Evolutionary conservation across 148 eudicot genomes (phyloP).

Genomic region (Cornus suecica): DNA sequence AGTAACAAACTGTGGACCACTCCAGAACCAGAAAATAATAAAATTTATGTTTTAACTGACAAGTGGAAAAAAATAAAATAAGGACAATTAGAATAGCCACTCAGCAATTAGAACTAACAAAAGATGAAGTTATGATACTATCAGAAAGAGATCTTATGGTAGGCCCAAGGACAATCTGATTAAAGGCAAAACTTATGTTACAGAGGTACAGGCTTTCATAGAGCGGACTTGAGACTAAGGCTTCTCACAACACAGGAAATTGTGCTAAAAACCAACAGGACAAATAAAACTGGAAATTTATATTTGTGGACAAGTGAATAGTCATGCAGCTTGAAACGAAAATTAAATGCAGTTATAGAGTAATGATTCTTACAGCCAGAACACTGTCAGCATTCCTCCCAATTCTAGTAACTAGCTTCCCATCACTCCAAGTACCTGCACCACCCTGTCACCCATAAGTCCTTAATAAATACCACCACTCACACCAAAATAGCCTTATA

Average conservation of each 20-base stretch:
- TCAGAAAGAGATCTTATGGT: constrained; percentile 1
- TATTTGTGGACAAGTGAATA: neutral
- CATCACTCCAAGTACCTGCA: constrained; percentile 99
- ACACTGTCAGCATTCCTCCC: constrained; percentile 90
- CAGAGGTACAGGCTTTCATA: no score
- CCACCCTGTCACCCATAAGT: constrained; percentile 99
- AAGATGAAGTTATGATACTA: neutral
- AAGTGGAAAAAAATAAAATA: neutral
- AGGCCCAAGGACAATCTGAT: neutral
- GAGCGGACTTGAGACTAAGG: no score
- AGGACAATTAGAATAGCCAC: neutral
- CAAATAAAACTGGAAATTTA: neutral
- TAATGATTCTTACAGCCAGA: constrained; percentile 59
- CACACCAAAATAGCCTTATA: neutral
- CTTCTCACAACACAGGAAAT: no score
- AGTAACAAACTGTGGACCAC: neutral
- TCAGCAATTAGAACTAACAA: neutral
- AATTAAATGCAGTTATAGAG: neutral
- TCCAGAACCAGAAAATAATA: neutral
- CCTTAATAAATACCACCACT: constrained; percentile 30
- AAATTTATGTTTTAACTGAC: neutral
- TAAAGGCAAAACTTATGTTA: neutral
- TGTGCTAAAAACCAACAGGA: no score
- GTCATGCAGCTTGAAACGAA: neutral
- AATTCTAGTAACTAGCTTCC: constrained; percentile 95